These are phyloP conservation scores for Zygosaccharomyces bisporus DNA, from an alignment of 805 yeast species.

Conservation along the genomic window DNA sequence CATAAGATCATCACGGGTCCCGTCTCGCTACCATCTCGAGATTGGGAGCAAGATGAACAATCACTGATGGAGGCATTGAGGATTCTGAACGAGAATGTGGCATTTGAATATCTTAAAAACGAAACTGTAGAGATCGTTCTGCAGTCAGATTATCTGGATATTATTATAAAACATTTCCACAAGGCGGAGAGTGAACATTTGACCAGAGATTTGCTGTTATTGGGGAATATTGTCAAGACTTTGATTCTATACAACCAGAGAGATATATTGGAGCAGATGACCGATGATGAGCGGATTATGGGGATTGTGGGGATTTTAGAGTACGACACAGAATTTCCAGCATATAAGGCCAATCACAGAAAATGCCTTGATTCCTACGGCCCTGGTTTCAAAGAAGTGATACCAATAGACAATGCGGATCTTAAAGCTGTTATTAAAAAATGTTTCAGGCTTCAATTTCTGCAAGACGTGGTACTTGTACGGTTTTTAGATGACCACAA, in stretches of 20 bases:
- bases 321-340: slow-evolving; percentile 84
- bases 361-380: slow-evolving; percentile 53
- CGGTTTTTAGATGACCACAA: slow-evolving; percentile 78
- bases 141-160: slow-evolving; percentile 49
- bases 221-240: slow-evolving; percentile 73
- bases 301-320: slow-evolving; percentile 79
- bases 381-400: slow-evolving; percentile 58
- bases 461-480: slow-evolving; percentile 84
- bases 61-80: slow-evolving; percentile 54
- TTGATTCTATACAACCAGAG: slow-evolving; percentile 69
- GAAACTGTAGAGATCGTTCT: slow-evolving; percentile 56
- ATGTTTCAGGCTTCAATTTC: slow-evolving; percentile 73
- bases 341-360: slow-evolving; percentile 74
- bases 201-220: slow-evolving; percentile 54
- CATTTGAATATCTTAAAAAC: slow-evolving; percentile 56
- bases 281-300: slow-evolving; percentile 48
- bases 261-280: slow-evolving; percentile 52
- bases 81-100: slow-evolving; percentile 54
- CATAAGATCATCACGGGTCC: slow-evolving; percentile 83
- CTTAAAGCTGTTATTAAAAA: slow-evolving; percentile 58
- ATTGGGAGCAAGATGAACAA: slow-evolving; percentile 43
- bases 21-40: slow-evolving; percentile 56
- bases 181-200: slow-evolving; percentile 51
- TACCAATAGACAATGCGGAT: slow-evolving; percentile 53
- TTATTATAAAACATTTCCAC: slow-evolving; percentile 51